Evolutionary conservation across 768 basidiomycete genomes (phyloP).

Genomic region (Tricholoma bakamatsutake): DNA sequence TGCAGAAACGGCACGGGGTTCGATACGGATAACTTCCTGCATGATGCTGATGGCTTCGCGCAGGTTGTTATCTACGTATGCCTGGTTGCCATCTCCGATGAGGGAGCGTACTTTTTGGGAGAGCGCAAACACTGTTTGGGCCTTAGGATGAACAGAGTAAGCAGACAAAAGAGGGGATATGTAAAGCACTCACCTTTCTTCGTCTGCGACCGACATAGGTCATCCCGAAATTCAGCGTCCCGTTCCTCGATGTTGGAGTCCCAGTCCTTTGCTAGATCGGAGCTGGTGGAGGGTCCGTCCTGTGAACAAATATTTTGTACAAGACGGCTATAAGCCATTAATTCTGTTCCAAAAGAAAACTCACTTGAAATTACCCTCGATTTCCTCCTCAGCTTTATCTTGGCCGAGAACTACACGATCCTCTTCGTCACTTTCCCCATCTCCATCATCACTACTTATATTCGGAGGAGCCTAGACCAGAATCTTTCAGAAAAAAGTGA

Average conservation of each 20-base stretch:
- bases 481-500: conserved; percentile 1
- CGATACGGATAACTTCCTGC: conserved; percentile 91
- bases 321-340: conserved; percentile 44
- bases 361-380: conserved; percentile 60
- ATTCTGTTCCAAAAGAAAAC: conserved; percentile 7
- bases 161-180: neutral
- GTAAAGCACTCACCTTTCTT: conserved; percentile 29
- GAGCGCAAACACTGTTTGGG: conserved; percentile 42
- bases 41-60: conserved; percentile 70
- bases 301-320: conserved; percentile 57
- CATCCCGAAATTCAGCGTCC: conserved; percentile 66
- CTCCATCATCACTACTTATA: conserved; percentile 9
- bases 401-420: conserved; percentile 15
- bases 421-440: conserved; percentile 11
- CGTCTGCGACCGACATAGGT: conserved; percentile 57
- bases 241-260: conserved; percentile 65
- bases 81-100: conserved; percentile 83
- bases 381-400: conserved; percentile 36
- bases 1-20: conserved; percentile 75
- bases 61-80: conserved; percentile 69
- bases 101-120: conserved; percentile 69
- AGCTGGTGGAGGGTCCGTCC: conserved; percentile 33
- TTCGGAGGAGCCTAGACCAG: conserved; percentile 4
- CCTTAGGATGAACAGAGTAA: conserved; percentile 19
- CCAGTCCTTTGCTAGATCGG: conserved; percentile 62